Percentiles rank a stretch among this genome's conserved stretches.
phyloP scores from a whole-genome alignment of 2,329 filamentous ascomycete genomes.

The Leptoxyphium fumago region DNA sequence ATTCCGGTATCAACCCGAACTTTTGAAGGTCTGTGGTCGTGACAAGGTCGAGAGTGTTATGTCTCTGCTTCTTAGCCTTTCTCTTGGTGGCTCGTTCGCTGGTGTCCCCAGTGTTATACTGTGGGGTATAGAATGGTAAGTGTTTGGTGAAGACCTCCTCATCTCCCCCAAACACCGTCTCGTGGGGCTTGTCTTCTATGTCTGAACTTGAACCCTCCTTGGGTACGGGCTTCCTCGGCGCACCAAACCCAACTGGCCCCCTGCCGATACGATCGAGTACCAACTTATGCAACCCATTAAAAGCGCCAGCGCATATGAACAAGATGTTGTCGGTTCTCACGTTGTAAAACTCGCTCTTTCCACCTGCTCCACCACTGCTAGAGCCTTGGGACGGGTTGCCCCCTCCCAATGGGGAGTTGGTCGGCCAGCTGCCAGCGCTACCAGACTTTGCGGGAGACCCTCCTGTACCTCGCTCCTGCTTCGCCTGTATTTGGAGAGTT shows the following conservation, averaged over 20 bases:
- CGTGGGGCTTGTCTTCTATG: slow-evolving; percentile 35
- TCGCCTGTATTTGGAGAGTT: slow-evolving; percentile 81
- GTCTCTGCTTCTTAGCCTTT: slow-evolving; percentile 37
- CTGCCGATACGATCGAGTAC: slow-evolving; percentile 78
- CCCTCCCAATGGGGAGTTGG: slow-evolving; percentile 23
- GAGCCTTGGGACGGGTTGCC: slow-evolving; percentile 17
- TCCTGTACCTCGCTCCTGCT: slow-evolving; percentile 45
- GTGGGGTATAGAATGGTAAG: slow-evolving; percentile 34
- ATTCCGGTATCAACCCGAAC: slow-evolving; percentile 68
- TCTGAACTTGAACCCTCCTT: slow-evolving; percentile 23
- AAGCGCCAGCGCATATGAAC: slow-evolving; percentile 92
- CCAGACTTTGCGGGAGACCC: slow-evolving; percentile 4
- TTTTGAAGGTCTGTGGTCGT: slow-evolving; percentile 65
- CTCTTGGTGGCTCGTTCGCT: slow-evolving; percentile 15
- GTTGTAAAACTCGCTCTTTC: slow-evolving; percentile 47
- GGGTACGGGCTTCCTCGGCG: slow-evolving; percentile 40
- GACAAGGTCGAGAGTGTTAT: slow-evolving; percentile 49
- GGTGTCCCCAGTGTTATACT: slow-evolving; percentile 2
- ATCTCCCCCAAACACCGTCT: slow-evolving; percentile 45
- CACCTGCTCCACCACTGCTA: slow-evolving; percentile 5
- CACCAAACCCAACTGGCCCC: slow-evolving; percentile 80
- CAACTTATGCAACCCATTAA: slow-evolving; percentile 79
- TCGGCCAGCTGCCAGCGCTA: slow-evolving; percentile 11
- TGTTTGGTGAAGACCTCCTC: slow-evolving; percentile 34
- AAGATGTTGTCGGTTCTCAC: slow-evolving; percentile 92